These are phyloP conservation scores for Chondrus crispus DNA, from an alignment of 23 red algal genomes.

Conservation along the genomic window DNA sequence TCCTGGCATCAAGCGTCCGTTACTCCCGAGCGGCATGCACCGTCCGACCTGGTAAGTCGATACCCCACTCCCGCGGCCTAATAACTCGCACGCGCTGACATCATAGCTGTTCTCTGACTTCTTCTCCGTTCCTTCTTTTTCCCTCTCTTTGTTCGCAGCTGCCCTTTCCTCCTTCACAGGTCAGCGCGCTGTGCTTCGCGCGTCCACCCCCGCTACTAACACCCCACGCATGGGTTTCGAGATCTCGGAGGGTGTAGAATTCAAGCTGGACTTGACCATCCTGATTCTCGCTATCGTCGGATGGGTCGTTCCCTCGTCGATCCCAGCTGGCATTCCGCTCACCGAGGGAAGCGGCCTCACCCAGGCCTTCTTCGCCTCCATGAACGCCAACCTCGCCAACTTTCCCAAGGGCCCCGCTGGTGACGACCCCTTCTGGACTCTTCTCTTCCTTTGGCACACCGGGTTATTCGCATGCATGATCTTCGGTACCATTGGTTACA, in stretches of 20 bases:
- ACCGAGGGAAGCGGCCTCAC: constrained; percentile 80
- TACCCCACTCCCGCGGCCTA: not conserved
- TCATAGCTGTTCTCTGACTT: not conserved
- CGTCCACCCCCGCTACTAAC: not conserved
- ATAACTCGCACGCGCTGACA: not conserved
- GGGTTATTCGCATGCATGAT: constrained; percentile 90
- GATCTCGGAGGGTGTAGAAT: constrained; percentile 84
- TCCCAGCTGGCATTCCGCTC: constrained; percentile 92
- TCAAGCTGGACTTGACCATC: constrained; percentile 80
- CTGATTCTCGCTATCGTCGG: constrained; percentile 76
- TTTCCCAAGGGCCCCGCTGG: constrained; percentile 87
- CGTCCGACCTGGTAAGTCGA: not conserved
- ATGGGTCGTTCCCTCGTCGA: constrained; percentile 84
- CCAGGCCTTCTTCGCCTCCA: constrained; percentile 96
- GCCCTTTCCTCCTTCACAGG: not conserved
- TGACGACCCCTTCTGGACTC: constrained; percentile 95
- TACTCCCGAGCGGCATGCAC: not conserved
- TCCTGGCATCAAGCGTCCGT: not conserved
- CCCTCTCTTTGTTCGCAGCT: not conserved
- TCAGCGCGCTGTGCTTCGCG: not conserved
- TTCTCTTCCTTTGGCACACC: constrained; percentile 83
- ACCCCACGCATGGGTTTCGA: constrained; percentile 77
- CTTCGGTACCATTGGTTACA: constrained; percentile 93
- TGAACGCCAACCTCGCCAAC: constrained; percentile 69
- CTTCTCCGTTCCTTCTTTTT: not conserved